Evolutionary conservation across 768 basidiomycete species (phyloP).

Genomic region (Cytidiella melzeri): DNA sequence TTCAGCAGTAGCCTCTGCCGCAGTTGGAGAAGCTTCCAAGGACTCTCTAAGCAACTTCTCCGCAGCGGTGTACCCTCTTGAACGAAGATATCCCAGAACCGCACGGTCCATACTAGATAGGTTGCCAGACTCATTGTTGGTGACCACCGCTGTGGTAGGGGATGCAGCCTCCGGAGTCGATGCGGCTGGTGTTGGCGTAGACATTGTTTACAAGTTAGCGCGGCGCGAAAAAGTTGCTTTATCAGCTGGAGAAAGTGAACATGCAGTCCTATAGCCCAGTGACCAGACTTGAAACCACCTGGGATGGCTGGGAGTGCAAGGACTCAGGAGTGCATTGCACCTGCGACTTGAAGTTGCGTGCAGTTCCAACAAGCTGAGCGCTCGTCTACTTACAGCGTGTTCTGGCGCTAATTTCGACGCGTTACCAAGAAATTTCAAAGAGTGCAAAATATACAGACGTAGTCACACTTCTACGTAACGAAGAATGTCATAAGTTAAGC

Average conservation of each 20-base stretch:
- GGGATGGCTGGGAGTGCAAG: not conserved
- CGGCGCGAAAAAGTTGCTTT: not conserved
- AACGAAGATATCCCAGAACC: slow-evolving; percentile 43
- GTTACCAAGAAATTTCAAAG: too few relatives aligned
- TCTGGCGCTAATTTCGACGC: not conserved
- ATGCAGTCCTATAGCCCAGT: not conserved
- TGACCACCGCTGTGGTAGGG: slow-evolving; percentile 28
- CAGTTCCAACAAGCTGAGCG: too few relatives aligned
- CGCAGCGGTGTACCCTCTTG: slow-evolving; percentile 39
- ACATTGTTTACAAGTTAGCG: slow-evolving; percentile 28
- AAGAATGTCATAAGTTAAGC: too few relatives aligned
- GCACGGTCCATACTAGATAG: slow-evolving; percentile 31
- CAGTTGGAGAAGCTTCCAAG: slow-evolving; percentile 26
- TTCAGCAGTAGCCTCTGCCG: slow-evolving; percentile 28
- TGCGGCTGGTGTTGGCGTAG: slow-evolving; percentile 44
- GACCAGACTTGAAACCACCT: not conserved
- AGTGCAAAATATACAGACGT: too few relatives aligned
- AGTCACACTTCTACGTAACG: too few relatives aligned
- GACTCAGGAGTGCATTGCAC: not conserved
- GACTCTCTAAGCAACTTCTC: slow-evolving; percentile 38
- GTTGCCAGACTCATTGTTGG: slow-evolving; percentile 31
- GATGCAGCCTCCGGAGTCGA: slow-evolving; percentile 40
- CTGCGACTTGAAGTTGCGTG: too few relatives aligned
- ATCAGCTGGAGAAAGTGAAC: not conserved
- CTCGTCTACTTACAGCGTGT: too few relatives aligned